Conservation (phyloP, 2,329 filamentous ascomycete genomes). For the Colletotrichum eremochloae region DNA sequence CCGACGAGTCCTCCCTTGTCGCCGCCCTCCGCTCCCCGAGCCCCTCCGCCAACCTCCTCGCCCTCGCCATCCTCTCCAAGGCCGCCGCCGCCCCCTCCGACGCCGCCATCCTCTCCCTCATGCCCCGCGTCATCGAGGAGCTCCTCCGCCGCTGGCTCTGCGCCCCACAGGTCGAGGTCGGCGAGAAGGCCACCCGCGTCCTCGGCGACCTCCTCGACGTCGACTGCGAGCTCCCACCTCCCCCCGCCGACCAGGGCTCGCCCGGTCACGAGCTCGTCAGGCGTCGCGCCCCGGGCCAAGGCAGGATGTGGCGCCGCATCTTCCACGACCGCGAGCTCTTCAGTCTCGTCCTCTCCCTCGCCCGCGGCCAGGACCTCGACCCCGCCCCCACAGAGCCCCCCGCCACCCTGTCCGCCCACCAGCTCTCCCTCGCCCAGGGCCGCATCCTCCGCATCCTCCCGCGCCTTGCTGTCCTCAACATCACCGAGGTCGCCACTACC, state of each 20-base stretch:
- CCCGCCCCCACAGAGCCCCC: constrained; percentile 45
- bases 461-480: constrained; percentile 62
- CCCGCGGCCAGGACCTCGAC: constrained; percentile 47
- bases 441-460: constrained; percentile 66
- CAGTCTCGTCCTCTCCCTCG: constrained; percentile 58
- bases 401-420: constrained; percentile 48
- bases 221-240: constrained; percentile 60
- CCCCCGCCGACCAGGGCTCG: constrained; percentile 18
- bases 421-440: constrained; percentile 65
- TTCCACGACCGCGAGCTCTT: constrained; percentile 62
- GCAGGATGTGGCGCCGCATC: constrained; percentile 65
- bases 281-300: constrained; percentile 61
- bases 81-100: constrained; percentile 63
- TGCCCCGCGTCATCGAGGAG: constrained; percentile 62
- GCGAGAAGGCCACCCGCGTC: constrained; percentile 64
- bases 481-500: constrained; percentile 55
- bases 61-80: constrained; percentile 68
- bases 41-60: constrained; percentile 69
- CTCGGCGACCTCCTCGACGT: constrained; percentile 68
- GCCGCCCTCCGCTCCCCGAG: constrained; percentile 67
- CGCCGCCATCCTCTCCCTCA: constrained; percentile 63
- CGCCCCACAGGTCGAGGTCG: constrained; percentile 66
- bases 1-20: constrained; percentile 64
- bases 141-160: constrained; percentile 67
- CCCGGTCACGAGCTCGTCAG: constrained; percentile 54